These are phyloP conservation scores for Choiromyces venosus DNA, from an alignment of 495 filamentous ascomycete species.

Conservation along the genomic window DNA sequence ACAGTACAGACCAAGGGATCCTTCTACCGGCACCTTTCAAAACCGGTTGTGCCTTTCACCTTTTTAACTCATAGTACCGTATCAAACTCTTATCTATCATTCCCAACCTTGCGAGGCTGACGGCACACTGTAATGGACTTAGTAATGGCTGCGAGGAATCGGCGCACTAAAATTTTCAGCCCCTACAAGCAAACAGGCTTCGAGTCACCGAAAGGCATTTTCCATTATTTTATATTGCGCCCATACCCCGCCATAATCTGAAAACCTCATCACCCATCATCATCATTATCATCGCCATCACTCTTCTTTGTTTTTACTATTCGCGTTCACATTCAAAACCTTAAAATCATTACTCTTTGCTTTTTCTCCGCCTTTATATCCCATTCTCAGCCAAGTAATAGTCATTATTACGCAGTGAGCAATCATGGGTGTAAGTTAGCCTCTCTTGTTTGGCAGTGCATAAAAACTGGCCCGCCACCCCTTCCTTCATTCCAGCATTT, in stretches of 20 bases:
- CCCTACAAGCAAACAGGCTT: not conserved
- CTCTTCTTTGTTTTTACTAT: not conserved
- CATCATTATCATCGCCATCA: not conserved
- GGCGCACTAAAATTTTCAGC: not conserved
- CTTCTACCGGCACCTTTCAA: not conserved
- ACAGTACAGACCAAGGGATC: too few relatives aligned
- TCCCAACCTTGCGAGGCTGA: not conserved
- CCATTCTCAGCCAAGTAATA: not conserved
- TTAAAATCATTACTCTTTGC: not conserved
- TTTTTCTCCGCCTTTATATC: not conserved
- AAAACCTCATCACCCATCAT: not conserved
- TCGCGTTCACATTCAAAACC: not conserved
- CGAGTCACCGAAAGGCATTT: not conserved
- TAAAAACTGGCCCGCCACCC: constrained; percentile 10
- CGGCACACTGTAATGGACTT: not conserved
- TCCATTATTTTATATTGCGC: constrained; percentile 1
- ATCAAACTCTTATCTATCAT: not conserved
- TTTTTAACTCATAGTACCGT: not conserved
- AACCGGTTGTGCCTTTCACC: not conserved
- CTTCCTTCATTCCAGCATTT: not conserved
- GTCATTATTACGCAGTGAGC: not conserved
- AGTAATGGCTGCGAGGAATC: constrained; percentile 1
- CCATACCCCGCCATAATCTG: not conserved
- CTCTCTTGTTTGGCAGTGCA: not conserved
- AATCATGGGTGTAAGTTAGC: not conserved